A percentile compares a stretch with the other conserved stretches of the same genome.
Evolutionary conservation across 2,329 filamentous ascomycete species (phyloP).

Genomic region (Aspergillus cejpii): DNA sequence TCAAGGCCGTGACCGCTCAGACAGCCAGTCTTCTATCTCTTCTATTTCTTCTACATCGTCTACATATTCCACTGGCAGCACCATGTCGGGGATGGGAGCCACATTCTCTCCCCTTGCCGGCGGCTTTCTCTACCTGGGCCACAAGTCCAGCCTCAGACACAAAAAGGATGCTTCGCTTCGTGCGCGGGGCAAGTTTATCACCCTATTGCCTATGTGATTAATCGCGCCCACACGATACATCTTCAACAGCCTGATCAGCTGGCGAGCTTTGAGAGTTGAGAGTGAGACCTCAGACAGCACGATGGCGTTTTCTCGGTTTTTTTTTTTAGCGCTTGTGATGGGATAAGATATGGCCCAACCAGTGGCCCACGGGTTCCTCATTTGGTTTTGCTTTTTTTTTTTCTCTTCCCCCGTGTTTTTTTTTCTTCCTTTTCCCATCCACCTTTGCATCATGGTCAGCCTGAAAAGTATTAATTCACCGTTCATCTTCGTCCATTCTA

Average conservation of each 20-base stretch:
- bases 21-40: slow-evolving; percentile 28
- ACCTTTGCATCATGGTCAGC: background rate
- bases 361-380: background rate
- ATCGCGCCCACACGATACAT: slow-evolving; percentile 19
- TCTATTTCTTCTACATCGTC: no score
- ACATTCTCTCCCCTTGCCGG: slow-evolving; percentile 13
- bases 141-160: slow-evolving; percentile 11
- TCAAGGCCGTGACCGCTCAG: slow-evolving; percentile 20
- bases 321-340: slow-evolving; percentile 1
- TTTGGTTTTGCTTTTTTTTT: background rate
- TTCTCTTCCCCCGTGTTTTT: background rate
- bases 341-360: background rate
- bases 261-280: background rate
- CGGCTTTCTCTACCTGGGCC: slow-evolving; percentile 27
- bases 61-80: slow-evolving; percentile 15
- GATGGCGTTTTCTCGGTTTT: slow-evolving; percentile 3
- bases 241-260: background rate
- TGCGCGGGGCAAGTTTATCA: background rate
- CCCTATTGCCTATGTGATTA: background rate
- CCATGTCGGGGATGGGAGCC: slow-evolving; percentile 2
- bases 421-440: background rate
- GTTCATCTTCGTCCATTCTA: background rate
- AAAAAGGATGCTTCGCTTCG: background rate
- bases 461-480: background rate
- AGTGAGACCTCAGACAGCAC: no score